Conservation (phyloP, 1,284 basidiomycete genomes). For the Trichosporon sp. region DNA sequence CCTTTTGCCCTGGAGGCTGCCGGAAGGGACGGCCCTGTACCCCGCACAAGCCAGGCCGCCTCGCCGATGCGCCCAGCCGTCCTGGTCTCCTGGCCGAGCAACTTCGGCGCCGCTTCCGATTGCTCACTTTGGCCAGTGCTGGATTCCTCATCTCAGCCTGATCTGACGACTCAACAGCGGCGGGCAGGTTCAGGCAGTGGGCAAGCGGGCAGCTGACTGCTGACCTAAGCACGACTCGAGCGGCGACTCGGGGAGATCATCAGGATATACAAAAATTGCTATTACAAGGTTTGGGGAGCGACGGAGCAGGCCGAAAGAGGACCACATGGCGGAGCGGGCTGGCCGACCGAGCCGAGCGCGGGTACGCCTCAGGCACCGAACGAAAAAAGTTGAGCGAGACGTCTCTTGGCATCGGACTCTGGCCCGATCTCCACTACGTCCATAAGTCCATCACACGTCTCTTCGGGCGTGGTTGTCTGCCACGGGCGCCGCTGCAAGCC, state of each 20-base stretch:
- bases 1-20: neutral
- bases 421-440: neutral
- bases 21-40: neutral
- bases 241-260: neutral
- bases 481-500: neutral
- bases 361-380: neutral
- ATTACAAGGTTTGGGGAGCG: neutral
- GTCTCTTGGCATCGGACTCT: neutral
- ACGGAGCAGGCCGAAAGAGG: neutral
- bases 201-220: neutral
- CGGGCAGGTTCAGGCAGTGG: neutral
- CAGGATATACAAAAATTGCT: neutral
- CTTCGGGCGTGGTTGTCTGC: neutral
- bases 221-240: neutral
- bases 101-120: neutral
- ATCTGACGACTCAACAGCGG: neutral
- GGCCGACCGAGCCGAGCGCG: slow-evolving; percentile 2
- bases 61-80: too few relatives aligned
- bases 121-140: neutral
- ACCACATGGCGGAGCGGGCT: neutral
- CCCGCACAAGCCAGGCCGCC: neutral
- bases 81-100: neutral
- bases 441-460: neutral
- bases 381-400: neutral
- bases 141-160: neutral